Evolutionary conservation across 345 rosid genomes (phyloP).

Genomic region (Sisymbrium altissimum): DNA sequence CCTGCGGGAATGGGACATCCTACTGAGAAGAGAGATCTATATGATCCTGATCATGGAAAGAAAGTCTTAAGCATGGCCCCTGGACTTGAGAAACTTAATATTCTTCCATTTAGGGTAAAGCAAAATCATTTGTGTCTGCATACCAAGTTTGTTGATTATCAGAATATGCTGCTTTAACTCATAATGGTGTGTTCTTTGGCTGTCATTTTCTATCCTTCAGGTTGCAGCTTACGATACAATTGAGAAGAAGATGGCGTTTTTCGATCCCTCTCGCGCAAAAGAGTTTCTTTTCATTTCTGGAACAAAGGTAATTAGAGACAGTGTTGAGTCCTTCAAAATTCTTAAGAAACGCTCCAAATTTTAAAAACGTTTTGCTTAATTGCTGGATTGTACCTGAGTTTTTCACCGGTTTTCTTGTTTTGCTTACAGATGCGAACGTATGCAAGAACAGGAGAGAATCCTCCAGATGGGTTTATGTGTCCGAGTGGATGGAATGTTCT

Average conservation of each 20-base stretch:
- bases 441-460: conserved; percentile 85
- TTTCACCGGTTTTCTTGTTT: neutral
- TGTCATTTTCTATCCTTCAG: conserved; percentile 35
- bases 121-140: neutral
- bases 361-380: neutral
- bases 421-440: conserved; percentile 68
- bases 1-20: conserved; percentile 99
- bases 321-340: neutral
- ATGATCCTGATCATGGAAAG: conserved; percentile 96
- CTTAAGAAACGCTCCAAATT: neutral
- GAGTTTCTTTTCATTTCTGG: conserved; percentile 98
- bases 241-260: conserved; percentile 93
- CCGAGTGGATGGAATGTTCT: conserved; percentile 93
- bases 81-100: conserved; percentile 89
- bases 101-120: conserved; percentile 88
- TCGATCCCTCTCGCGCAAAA: conserved; percentile 78
- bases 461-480: conserved; percentile 98
- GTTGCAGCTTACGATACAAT: conserved; percentile 89
- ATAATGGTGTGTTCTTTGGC: neutral
- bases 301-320: conserved; percentile 65
- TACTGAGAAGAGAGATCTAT: conserved; percentile 86
- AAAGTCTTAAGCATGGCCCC: conserved; percentile 98
- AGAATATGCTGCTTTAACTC: neutral
- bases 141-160: neutral
- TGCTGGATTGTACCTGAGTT: neutral